Evolutionary conservation across 2,329 filamentous ascomycete species (phyloP).

Genomic region (Phaeosphaeriaceae sp.): DNA sequence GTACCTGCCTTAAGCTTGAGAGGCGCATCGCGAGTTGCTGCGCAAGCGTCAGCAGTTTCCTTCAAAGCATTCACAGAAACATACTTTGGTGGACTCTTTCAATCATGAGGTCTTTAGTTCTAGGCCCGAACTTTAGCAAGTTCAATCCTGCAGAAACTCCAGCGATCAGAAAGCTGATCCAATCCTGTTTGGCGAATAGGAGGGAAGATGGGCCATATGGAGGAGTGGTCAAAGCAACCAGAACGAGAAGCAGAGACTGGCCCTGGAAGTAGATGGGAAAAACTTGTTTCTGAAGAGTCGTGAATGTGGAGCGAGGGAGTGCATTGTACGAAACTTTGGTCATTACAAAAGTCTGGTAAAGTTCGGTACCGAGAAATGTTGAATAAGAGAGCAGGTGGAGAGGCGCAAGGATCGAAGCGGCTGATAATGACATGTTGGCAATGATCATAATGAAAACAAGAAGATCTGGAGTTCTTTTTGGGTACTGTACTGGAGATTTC

Average conservation of each 20-base stretch:
- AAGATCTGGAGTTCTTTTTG: not conserved
- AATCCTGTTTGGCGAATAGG: conserved; percentile 21
- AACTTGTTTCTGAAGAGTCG: conserved; percentile 47
- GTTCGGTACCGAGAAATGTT: conserved; percentile 48
- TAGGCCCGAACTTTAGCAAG: conserved; percentile 45
- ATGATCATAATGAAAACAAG: not conserved
- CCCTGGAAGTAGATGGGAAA: conserved; percentile 51
- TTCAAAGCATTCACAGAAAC: conserved; percentile 1
- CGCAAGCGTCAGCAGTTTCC: not conserved
- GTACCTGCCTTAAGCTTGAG: not conserved
- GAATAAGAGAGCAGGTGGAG: conserved; percentile 51
- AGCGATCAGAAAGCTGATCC: conserved; percentile 39
- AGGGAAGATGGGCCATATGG: conserved; percentile 41
- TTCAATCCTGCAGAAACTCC: conserved; percentile 45
- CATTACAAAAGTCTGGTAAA: conserved; percentile 52
- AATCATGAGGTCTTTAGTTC: conserved; percentile 42
- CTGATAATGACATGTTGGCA: conserved; percentile 6
- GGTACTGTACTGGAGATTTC: not conserved
- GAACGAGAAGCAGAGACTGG: conserved; percentile 45
- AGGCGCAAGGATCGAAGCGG: conserved; percentile 22
- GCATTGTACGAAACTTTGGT: conserved; percentile 48
- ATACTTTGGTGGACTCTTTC: conserved; percentile 41
- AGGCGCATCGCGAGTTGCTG: conserved; percentile 27
- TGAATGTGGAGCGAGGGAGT: conserved; percentile 48
- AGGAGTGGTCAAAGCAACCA: conserved; percentile 45